A percentile compares a stretch with the other conserved stretches of the same genome.
phyloP scores from a whole-genome alignment of 495 filamentous ascomycete species.

The Talaromyces borbonicus region DNA sequence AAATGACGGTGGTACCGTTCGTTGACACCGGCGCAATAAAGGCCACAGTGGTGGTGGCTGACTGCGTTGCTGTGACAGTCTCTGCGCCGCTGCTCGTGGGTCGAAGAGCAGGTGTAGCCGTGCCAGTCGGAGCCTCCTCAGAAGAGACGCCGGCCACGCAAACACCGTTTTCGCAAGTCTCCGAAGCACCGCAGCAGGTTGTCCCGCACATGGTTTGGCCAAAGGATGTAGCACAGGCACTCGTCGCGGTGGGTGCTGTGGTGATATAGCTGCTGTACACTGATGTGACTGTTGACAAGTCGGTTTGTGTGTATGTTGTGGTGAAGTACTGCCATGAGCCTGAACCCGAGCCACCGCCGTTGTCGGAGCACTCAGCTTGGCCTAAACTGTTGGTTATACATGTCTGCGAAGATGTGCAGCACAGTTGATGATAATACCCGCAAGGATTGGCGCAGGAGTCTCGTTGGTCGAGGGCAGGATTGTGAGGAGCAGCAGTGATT shows the following conservation, averaged over 20 bases:
- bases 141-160: conserved; percentile 31
- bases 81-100: conserved; percentile 54
- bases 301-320: conserved; percentile 62
- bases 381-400: conserved; percentile 53
- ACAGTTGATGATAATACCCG: conserved; percentile 56
- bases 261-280: conserved; percentile 49
- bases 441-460: conserved; percentile 58
- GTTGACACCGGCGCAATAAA: conserved; percentile 50
- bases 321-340: conserved; percentile 54
- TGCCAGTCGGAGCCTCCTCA: conserved; percentile 25
- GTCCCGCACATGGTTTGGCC: conserved; percentile 60
- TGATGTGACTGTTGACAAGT: conserved; percentile 53
- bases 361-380: conserved; percentile 45
- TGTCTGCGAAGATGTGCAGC: conserved; percentile 48
- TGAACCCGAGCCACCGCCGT: conserved; percentile 13
- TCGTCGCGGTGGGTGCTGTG: conserved; percentile 30
- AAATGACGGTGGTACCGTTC: conserved; percentile 35
- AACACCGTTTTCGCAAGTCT: conserved; percentile 48
- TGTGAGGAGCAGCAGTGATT: background rate
- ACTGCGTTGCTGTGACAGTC: conserved; percentile 44
- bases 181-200: conserved; percentile 63
- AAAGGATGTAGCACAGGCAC: conserved; percentile 46
- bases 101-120: conserved; percentile 49
- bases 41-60: conserved; percentile 47
- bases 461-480: conserved; percentile 16